Evolutionary conservation across 352 stramenopile species (phyloP).

Genomic region (Thalassiosira delicatula): DNA sequence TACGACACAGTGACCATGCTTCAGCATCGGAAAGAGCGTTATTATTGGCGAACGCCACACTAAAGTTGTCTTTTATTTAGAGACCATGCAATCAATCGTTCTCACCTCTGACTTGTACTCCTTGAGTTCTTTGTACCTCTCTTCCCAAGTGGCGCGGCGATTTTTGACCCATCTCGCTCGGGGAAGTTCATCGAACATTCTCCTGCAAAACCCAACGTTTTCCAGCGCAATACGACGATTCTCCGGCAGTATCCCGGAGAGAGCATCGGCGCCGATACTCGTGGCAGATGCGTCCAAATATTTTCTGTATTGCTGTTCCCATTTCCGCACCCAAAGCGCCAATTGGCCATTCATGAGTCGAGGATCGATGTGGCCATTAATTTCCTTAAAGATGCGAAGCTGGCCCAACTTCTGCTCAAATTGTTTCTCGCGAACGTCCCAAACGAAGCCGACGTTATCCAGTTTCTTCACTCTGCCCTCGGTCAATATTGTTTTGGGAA

Average conservation of each 20-base stretch:
- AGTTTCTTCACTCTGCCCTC: conserved; percentile 42
- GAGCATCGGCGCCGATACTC: background rate
- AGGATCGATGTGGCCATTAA: conserved; percentile 40
- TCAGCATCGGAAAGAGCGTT: too few relatives aligned
- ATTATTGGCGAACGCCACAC: background rate
- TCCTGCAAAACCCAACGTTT: conserved; percentile 37
- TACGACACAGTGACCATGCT: conserved; percentile 50
- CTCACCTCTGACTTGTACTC: conserved; percentile 40
- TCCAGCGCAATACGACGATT: conserved; percentile 38
- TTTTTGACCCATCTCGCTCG: conserved; percentile 13
- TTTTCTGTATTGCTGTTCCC: conserved; percentile 39
- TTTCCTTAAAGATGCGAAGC: conserved; percentile 39
- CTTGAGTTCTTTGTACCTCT: conserved; percentile 51
- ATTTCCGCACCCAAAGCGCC: conserved; percentile 41
- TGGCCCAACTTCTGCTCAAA: conserved; percentile 51
- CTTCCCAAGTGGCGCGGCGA: conserved; percentile 46
- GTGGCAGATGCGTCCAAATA: conserved; percentile 29
- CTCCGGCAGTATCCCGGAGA: conserved; percentile 28
- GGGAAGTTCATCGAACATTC: conserved; percentile 56
- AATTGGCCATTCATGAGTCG: conserved; percentile 54
- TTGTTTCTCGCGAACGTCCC: conserved; percentile 53
- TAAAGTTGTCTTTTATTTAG: too few relatives aligned
- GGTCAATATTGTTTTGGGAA: conserved; percentile 40
- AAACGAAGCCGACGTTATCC: conserved; percentile 48
- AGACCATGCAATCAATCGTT: too few relatives aligned